Evolutionary conservation across 2,329 filamentous ascomycete species (phyloP).

Genomic region (Monosporascus sp.): DNA sequence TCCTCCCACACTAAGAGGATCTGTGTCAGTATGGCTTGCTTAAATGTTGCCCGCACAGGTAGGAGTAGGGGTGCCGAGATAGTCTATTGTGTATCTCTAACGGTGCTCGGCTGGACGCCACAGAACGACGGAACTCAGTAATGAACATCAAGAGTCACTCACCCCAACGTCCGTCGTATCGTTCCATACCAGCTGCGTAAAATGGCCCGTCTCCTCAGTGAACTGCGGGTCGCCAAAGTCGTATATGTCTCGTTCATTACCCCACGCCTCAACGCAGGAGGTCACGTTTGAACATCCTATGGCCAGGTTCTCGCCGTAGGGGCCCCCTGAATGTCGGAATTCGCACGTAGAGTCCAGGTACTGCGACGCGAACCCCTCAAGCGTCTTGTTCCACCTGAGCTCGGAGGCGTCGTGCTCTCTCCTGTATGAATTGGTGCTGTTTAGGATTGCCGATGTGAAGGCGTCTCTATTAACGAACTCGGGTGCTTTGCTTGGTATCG

Average conservation of each 20-base stretch:
- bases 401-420: slow-evolving; percentile 52
- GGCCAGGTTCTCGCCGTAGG: slow-evolving; percentile 71
- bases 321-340: slow-evolving; percentile 54
- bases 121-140: too few relatives aligned
- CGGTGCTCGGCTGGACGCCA: too few relatives aligned
- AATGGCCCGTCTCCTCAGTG: slow-evolving; percentile 58
- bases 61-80: too few relatives aligned
- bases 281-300: slow-evolving; percentile 58
- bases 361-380: slow-evolving; percentile 45
- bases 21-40: background rate
- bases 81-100: too few relatives aligned
- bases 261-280: slow-evolving; percentile 61
- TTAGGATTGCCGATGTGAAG: slow-evolving; percentile 54
- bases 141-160: background rate
- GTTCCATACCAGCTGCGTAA: slow-evolving; percentile 70
- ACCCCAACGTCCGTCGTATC: slow-evolving; percentile 51
- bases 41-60: too few relatives aligned
- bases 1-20: slow-evolving; percentile 34
- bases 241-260: slow-evolving; percentile 53
- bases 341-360: slow-evolving; percentile 42
- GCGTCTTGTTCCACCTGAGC: slow-evolving; percentile 60
- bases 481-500: slow-evolving; percentile 19
- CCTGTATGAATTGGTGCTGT: slow-evolving; percentile 63
- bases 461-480: slow-evolving; percentile 28
- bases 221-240: slow-evolving; percentile 55